These are phyloP conservation scores for Fraxinus floribunda DNA, from an alignment of 305 asterid species.

Conservation along the genomic window DNA sequence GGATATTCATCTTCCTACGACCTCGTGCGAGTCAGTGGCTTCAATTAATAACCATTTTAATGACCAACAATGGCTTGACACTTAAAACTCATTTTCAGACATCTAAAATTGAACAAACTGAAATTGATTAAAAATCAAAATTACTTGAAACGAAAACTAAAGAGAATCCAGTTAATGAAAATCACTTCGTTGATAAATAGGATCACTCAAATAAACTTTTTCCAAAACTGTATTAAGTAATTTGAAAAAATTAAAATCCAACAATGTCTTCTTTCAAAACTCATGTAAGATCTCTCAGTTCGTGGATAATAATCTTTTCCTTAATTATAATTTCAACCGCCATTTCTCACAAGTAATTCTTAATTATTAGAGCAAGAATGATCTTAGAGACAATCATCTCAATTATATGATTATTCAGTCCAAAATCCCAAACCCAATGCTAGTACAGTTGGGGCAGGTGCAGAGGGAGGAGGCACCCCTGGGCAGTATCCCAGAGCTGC, in stretches of 20 bases:
- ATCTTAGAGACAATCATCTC: background rate
- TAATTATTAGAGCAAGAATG: background rate
- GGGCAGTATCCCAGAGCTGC: background rate
- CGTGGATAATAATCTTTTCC: background rate
- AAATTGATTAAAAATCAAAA: background rate
- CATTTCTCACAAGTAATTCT: background rate
- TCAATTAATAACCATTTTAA: background rate
- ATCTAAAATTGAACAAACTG: background rate
- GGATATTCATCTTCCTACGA: background rate
- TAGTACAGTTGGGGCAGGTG: background rate
- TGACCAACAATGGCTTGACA: background rate
- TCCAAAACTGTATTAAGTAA: background rate
- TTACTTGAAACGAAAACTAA: background rate
- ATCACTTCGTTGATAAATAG: background rate
- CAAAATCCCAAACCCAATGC: background rate
- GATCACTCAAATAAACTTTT: background rate
- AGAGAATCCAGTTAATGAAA: background rate
- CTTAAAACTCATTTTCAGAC: background rate
- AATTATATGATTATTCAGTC: background rate
- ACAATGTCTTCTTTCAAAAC: background rate
- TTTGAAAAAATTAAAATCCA: background rate
- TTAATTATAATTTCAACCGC: background rate
- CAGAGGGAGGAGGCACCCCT: background rate
- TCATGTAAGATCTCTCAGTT: background rate
- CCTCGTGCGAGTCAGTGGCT: background rate